Evolutionary conservation across 176 grass and related monocot genomes (phyloP).

Genomic region (Ampelocalamus luodianensis): DNA sequence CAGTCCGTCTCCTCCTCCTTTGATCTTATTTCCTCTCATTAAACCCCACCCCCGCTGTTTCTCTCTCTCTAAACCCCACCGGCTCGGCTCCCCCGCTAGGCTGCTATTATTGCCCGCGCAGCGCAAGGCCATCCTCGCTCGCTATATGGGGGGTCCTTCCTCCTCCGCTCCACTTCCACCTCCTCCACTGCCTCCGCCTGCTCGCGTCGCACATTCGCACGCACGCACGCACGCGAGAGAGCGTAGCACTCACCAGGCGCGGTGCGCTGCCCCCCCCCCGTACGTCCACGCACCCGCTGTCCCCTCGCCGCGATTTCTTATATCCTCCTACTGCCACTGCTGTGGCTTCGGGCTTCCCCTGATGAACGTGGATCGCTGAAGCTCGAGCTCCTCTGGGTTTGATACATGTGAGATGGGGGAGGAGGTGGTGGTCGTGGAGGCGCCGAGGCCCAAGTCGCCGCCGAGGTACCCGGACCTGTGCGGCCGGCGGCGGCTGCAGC

Average conservation of each 20-base stretch:
- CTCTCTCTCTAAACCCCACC: constrained; percentile 42
- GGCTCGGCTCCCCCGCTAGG: not conserved
- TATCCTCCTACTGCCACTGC: not conserved
- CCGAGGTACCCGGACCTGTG: constrained; percentile 89
- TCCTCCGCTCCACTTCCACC: constrained; percentile 33
- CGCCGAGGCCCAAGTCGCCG: constrained; percentile 81
- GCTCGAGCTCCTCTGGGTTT: too few species aligned
- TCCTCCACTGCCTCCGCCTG: not conserved
- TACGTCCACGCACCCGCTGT: not conserved
- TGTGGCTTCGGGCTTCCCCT: not conserved
- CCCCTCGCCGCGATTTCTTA: not conserved
- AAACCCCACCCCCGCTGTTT: constrained; percentile 13
- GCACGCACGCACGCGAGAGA: not conserved
- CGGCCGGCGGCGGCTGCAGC: constrained; percentile 82
- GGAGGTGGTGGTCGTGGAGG: constrained; percentile 44
- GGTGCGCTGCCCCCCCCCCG: not conserved
- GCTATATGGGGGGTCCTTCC: constrained; percentile 50
- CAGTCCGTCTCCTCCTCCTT: not conserved
- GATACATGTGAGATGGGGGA: constrained; percentile 33
- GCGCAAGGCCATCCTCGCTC: constrained; percentile 26
- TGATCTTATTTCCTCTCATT: constrained; percentile 38
- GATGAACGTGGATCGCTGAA: not conserved
- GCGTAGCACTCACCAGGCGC: not conserved
- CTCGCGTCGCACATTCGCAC: constrained; percentile 27
- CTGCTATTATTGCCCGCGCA: constrained; percentile 63